Evolutionary conservation across 495 filamentous ascomycete species (phyloP).

Genomic region (Tuber borchii): DNA sequence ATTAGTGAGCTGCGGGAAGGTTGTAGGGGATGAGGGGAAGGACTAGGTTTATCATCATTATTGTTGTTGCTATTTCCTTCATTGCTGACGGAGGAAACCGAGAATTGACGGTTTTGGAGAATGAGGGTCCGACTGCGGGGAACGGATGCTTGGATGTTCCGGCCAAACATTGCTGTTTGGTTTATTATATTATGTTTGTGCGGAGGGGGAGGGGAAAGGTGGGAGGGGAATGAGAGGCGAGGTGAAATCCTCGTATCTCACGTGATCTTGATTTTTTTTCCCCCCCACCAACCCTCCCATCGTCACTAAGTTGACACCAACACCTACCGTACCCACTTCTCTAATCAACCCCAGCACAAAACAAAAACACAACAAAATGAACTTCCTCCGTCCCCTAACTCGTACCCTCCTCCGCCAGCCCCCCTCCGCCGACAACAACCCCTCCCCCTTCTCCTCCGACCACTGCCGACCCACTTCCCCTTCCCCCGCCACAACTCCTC

Average conservation of each 20-base stretch:
- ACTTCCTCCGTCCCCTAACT: constrained; percentile 19
- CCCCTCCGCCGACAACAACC: constrained; percentile 15
- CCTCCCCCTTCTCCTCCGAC: constrained; percentile 29
- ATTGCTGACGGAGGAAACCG: background rate
- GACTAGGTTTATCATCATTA: background rate
- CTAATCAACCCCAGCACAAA: background rate
- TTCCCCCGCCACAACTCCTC: constrained; percentile 41
- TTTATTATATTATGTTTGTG: background rate
- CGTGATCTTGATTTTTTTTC: background rate
- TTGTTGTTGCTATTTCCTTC: background rate
- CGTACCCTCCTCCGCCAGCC: constrained; percentile 17
- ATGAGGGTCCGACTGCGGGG: background rate
- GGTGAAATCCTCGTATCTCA: background rate
- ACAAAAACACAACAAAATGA: background rate
- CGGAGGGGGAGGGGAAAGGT: background rate
- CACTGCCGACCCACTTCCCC: constrained; percentile 38
- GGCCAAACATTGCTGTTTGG: background rate
- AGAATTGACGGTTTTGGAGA: background rate
- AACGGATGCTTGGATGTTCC: background rate
- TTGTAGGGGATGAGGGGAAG: background rate
- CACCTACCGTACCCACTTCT: constrained; percentile 2
- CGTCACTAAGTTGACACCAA: background rate
- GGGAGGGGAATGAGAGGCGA: background rate
- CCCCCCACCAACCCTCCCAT: background rate
- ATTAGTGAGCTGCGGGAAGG: background rate